phyloP scores from a whole-genome alignment of 140 eudicot species.

The Flaveria floridana region DNA sequence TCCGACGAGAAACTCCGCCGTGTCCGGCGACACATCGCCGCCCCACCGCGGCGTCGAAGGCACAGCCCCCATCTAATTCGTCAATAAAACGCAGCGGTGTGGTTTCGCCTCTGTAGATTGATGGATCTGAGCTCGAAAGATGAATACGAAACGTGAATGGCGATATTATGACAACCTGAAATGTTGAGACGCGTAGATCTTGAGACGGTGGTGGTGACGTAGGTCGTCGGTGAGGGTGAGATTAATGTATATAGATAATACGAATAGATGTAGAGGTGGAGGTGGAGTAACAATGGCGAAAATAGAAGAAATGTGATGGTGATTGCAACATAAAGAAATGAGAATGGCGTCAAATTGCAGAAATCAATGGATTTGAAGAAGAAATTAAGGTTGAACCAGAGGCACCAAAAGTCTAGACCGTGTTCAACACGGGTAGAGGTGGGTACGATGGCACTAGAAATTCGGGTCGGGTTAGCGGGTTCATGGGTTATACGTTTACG shows the following conservation, averaged over 20 bases:
- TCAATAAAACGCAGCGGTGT: background rate
- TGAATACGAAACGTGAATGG: conserved; percentile 34
- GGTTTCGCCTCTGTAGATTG: too few relatives aligned
- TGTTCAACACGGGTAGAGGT: conserved; percentile 3
- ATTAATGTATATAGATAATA: background rate
- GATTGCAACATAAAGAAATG: background rate
- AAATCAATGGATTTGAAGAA: background rate
- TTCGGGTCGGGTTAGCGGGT: too few relatives aligned
- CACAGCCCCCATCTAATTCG: conserved; percentile 59
- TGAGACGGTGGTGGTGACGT: conserved; percentile 36
- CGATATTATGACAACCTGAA: conserved; percentile 10
- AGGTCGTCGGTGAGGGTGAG: conserved; percentile 35
- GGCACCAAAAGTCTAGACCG: background rate
- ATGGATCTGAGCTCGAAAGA: conserved; percentile 32
- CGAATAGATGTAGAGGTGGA: too few relatives aligned
- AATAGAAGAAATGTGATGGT: conserved; percentile 21
- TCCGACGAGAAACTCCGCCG: conserved; percentile 84
- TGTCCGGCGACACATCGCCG: conserved; percentile 52
- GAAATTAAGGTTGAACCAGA: background rate
- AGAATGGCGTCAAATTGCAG: background rate
- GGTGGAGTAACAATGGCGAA: background rate
- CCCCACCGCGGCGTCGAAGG: conserved; percentile 86
- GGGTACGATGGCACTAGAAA: background rate
- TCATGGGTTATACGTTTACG: background rate
- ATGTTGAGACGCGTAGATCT: conserved; percentile 27